These are phyloP conservation scores for Leucoagaricus sp. DNA, from an alignment of 1,284 basidiomycete species.

Conservation along the genomic window DNA sequence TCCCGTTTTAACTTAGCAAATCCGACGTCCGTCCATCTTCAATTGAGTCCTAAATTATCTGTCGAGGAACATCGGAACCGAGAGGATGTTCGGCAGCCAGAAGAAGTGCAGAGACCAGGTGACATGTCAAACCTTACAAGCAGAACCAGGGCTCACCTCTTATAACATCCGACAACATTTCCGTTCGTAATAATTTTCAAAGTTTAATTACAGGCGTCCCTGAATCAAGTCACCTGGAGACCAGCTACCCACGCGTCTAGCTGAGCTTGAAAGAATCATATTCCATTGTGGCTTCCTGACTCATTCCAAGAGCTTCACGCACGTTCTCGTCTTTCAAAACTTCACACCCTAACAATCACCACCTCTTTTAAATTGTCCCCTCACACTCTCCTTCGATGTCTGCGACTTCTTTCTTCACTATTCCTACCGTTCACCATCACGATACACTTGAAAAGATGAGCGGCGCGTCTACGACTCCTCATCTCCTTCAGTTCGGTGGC, in stretches of 20 bases:
- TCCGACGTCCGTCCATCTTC: no score
- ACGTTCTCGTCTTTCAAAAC: not conserved
- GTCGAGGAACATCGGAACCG: no score
- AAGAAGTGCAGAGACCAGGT: not conserved
- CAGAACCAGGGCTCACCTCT: not conserved
- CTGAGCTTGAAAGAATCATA: not conserved
- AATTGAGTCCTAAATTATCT: no score
- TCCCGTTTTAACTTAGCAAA: no score
- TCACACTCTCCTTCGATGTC: not conserved
- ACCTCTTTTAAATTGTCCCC: not conserved
- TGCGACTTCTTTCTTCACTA: not conserved
- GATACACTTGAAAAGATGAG: not conserved
- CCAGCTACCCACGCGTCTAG: not conserved
- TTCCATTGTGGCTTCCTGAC: not conserved
- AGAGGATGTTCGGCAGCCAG: not conserved
- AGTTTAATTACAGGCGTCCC: not conserved
- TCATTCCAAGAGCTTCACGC: not conserved
- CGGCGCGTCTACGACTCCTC: not conserved
- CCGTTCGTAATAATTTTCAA: not conserved
- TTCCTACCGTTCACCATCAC: not conserved
- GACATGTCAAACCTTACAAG: not conserved
- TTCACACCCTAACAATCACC: not conserved
- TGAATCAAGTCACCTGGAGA: constrained; percentile 8
- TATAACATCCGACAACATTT: not conserved
- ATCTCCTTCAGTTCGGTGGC: constrained; percentile 3